These are phyloP conservation scores for Colletotrichum costaricense DNA, from an alignment of 2,329 filamentous ascomycete species.

Conservation along the genomic window DNA sequence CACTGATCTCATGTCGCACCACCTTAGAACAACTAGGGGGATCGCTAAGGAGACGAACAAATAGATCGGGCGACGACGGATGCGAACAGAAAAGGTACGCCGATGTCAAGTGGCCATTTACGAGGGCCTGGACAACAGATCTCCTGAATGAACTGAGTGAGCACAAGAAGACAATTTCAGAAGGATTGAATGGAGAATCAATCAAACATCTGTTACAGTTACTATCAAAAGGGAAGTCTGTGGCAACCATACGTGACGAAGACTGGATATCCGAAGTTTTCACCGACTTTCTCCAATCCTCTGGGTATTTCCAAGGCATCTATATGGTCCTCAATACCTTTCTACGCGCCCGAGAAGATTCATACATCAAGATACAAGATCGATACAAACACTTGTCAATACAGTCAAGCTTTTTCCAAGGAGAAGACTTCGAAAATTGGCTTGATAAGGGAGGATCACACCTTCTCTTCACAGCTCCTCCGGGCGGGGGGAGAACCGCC, in stretches of 20 bases:
- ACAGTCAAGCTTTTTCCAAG: not conserved
- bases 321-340: not conserved
- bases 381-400: too few relatives aligned
- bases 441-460: not conserved
- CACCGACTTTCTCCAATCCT: too few relatives aligned
- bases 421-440: not conserved
- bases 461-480: not conserved
- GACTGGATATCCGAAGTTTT: too few relatives aligned
- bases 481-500: not conserved
- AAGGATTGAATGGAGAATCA: not conserved
- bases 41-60: not conserved
- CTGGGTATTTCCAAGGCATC: too few relatives aligned
- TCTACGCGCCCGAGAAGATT: not conserved
- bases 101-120: constrained; percentile 9
- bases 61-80: too few relatives aligned
- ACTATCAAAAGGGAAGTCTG: not conserved
- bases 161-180: not conserved
- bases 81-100: not conserved
- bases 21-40: not conserved
- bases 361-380: not conserved
- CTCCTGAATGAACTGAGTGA: not conserved
- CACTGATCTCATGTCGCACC: not conserved
- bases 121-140: constrained; percentile 4
- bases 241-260: not conserved
- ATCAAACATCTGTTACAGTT: not conserved